Conservation (phyloP, 1,284 basidiomycete genomes). For the Megacollybia platyphylla region DNA sequence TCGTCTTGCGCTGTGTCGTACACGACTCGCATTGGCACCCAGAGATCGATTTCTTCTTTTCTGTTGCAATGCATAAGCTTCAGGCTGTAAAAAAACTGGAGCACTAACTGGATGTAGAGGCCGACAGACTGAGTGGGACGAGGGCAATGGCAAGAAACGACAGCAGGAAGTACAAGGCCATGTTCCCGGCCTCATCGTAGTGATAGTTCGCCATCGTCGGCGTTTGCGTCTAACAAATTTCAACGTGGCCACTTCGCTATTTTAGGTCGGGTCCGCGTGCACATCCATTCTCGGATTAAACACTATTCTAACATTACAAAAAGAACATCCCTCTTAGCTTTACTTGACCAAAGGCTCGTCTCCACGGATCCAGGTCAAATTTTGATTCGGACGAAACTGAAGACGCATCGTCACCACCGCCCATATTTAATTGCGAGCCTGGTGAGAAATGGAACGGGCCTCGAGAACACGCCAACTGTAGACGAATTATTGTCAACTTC, state of each 20-base stretch:
- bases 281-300: too few species aligned
- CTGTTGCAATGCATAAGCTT: background rate
- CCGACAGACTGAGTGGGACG: constrained; percentile 59
- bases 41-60: constrained; percentile 15
- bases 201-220: constrained; percentile 61
- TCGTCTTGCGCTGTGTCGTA: constrained; percentile 36
- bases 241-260: background rate
- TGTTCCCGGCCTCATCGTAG: constrained; percentile 83
- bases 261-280: too few species aligned
- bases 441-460: too few species aligned
- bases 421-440: too few species aligned
- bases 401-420: too few species aligned
- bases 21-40: constrained; percentile 66
- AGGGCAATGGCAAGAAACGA: constrained; percentile 77
- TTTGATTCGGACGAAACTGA: too few species aligned
- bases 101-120: constrained; percentile 7
- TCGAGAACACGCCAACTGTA: too few species aligned
- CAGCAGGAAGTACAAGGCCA: constrained; percentile 84
- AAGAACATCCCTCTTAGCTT: too few species aligned
- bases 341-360: too few species aligned
- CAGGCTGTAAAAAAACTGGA: constrained; percentile 6
- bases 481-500: too few species aligned
- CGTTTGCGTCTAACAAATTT: background rate
- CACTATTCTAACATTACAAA: too few species aligned
- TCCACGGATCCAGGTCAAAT: too few species aligned